Evolutionary conservation across 208 protist species (phyloP), one percentile per base, ranked within the genome.

Genomic region (Blechomonas ayalai): DNA sequence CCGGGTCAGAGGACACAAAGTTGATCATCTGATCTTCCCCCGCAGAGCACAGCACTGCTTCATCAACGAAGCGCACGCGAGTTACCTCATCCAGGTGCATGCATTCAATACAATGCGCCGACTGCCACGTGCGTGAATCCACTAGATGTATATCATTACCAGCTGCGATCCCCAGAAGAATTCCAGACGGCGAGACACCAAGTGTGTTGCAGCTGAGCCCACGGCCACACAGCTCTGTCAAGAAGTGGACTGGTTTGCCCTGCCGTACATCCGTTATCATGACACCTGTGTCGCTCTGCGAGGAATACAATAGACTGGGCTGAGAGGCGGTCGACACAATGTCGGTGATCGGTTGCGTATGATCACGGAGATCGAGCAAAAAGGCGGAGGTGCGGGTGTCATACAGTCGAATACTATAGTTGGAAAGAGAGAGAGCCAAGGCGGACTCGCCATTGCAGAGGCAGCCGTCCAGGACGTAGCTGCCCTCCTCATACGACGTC

Each of bases 21-120:
- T 90, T 89, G 27, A 93, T 74, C 84, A 93, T 93, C 45, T 87
- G 81, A 36, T 93, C 84, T 42, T 93, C 84, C 3, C 80, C 74
- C 3, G 74, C 70, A 3, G 78, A 84, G 72, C 84, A 93, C 22
- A 90, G 57, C 7, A 74, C 49, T 8, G 58, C 26, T 24, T 79
- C 61, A 23, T 74, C 63, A 9, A 86, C 20, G 47, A 85, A 90
- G 25, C 78, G 77, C 50, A 90, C 31, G 2, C 77, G 73, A 4
- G 84, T 84, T 42, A 93, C 68, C 38, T 93, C 84, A 45, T 93
- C 84, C 6, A 73, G 57, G 63, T 93, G 84, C 37, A 90, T 72
- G 16, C 71, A 49, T 25, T 73, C 62, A 28, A 90, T 48, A n/a
- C 51, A 44, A 19, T 74, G 59, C 13, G 48, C 38, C 0, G 59